Evolutionary conservation across 2,329 filamentous ascomycete species (phyloP).

Genomic region (Nemania sp.): DNA sequence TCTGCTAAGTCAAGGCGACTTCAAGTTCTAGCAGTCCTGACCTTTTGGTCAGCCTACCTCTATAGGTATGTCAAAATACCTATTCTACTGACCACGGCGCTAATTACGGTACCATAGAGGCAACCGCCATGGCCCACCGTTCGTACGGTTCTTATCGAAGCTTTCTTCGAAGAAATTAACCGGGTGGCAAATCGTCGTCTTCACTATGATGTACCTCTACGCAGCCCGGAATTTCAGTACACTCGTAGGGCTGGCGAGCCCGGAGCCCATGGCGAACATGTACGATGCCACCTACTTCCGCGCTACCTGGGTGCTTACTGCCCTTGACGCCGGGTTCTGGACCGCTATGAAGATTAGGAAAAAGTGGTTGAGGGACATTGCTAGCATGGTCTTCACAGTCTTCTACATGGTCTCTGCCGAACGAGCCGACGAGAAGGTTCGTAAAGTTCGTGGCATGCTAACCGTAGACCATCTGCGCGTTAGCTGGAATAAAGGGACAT

Average conservation of each 20-base stretch:
- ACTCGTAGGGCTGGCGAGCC: slow-evolving; percentile 88
- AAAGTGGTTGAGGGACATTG: slow-evolving; percentile 84
- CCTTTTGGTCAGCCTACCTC: slow-evolving; percentile 91
- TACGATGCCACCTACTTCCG: slow-evolving; percentile 94
- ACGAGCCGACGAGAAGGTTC: slow-evolving; percentile 94
- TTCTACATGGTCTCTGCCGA: slow-evolving; percentile 96
- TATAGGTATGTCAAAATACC: slow-evolving; percentile 66
- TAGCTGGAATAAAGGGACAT: slow-evolving; percentile 94
- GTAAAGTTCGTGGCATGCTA: slow-evolving; percentile 85
- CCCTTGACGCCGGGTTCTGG: slow-evolving; percentile 97
- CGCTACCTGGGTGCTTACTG: slow-evolving; percentile 96
- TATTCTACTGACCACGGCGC: slow-evolving; percentile 25
- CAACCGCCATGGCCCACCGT: slow-evolving; percentile 87
- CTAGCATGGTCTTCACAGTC: slow-evolving; percentile 83
- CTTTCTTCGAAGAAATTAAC: slow-evolving; percentile 79
- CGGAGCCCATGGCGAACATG: slow-evolving; percentile 92
- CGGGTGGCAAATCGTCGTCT: slow-evolving; percentile 87
- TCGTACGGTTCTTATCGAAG: slow-evolving; percentile 76
- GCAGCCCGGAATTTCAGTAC: slow-evolving; percentile 93
- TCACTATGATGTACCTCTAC: slow-evolving; percentile 92
- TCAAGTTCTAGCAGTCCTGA: slow-evolving; percentile 89
- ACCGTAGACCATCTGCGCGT: slow-evolving; percentile 93
- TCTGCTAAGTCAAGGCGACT: slow-evolving; percentile 92
- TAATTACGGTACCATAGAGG: slow-evolving; percentile 67
- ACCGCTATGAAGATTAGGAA: slow-evolving; percentile 90